Conservation (phyloP, 345 rosid species). For the Geranium rotundifolium region DNA sequence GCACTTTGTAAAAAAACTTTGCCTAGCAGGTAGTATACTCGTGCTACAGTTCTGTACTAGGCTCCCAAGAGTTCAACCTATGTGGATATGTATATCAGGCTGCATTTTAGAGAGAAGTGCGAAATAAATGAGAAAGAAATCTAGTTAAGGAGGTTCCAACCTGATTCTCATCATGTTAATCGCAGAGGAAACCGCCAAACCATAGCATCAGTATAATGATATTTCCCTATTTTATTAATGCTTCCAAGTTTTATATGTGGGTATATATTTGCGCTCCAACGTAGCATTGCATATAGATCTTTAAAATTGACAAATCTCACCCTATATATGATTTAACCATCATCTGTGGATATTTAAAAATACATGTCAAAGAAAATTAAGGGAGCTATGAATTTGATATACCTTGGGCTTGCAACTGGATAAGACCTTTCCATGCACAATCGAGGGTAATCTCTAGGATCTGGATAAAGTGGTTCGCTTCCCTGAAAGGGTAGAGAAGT, state of each 20-base stretch:
- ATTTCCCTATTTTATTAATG: neutral
- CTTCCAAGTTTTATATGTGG: neutral
- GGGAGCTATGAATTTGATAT: neutral
- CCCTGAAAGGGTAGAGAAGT: conserved; percentile 10
- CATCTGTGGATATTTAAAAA: neutral
- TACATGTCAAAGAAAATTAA: neutral
- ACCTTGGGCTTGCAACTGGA: conserved; percentile 15
- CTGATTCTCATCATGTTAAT: neutral
- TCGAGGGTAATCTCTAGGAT: conserved; percentile 11
- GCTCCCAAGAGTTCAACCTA: neutral
- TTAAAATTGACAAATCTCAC: too few species aligned
- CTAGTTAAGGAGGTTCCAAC: neutral
- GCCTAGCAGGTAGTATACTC: neutral
- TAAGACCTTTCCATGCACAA: conserved; percentile 7
- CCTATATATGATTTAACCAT: neutral
- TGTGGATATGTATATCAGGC: neutral
- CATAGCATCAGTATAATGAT: neutral
- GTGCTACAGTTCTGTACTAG: neutral
- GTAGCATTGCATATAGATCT: too few species aligned
- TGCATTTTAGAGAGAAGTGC: neutral
- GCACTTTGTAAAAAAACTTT: neutral
- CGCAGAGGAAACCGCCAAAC: neutral
- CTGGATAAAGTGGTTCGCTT: conserved; percentile 6
- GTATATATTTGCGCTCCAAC: neutral
- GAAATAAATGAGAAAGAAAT: too few species aligned